Base-by-base conservation (phyloP, 345 rosid genomes). In the Arabis hirsuta region DNA sequence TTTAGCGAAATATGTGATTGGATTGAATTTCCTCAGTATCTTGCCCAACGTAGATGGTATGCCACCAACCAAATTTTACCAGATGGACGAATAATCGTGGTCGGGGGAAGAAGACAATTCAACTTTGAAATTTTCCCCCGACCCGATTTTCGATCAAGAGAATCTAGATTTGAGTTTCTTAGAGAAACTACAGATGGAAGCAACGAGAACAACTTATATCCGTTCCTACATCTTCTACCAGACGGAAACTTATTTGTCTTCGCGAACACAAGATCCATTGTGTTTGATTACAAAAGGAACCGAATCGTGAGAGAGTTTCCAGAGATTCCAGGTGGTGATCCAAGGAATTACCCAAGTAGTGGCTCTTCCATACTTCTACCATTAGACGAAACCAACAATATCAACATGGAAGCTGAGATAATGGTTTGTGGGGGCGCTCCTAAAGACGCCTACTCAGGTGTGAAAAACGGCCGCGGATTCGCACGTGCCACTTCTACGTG, bases 381-480 rank as follows among this genome's bases (percentile, higher is more conserved):
- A 12, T 32, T 93, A 3, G 87, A 88, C 54, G 97, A 91, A 44
- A 73, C 29, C 44, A 38, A 24, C 0, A 58, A 36, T 8, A 4
- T 13, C 7, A 27, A 6, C 6, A 50, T 77, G 5, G 82, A 78
- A 39, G 86, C 78, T 29, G 94, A 93, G 73, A 67, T 93, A 58
- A 59, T 93, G 87, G 81, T 93, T 9, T 93, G 98, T 32, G 92
- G 98, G 0, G 98, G 98, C 3, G 89, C 96, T 7, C 91, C 88
- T 4, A 79, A 34, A 41, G 84, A 65, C 2, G 73, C 94, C 0
- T 85, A 12, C 46, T 8, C 38, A 1, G 72, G 46, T 62, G 90
- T 84, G 4, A 12, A 12, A 3, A 61, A 0, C 36, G 12, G 3
- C 0, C 77, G 79, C 1, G 27, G 43, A 61, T 90, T 80, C 63